A percentile compares a stretch with the other conserved stretches of the same genome.
These are phyloP conservation scores for Helotiales sp. DNA, from an alignment of 2,329 filamentous ascomycete genomes.

Conservation along the genomic window DNA sequence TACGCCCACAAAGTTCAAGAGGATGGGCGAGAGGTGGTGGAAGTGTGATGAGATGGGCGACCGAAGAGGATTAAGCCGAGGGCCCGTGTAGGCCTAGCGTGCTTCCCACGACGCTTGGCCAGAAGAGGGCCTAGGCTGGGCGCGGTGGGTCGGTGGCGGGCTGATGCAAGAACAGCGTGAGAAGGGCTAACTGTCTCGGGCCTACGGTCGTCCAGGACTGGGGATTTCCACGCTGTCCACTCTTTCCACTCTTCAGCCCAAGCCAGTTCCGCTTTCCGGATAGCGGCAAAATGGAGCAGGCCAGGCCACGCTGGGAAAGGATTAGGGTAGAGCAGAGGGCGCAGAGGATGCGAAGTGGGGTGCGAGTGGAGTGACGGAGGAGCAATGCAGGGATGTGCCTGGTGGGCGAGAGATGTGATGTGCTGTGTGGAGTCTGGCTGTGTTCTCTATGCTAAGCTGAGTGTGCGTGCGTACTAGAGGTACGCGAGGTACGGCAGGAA, in stretches of 20 bases:
- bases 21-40: conserved; percentile 2
- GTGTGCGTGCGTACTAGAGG: too few species aligned
- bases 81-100: conserved; percentile 15
- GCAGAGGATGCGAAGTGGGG: too few species aligned
- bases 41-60: conserved; percentile 15
- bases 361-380: not conserved
- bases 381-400: not conserved
- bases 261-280: conserved; percentile 6
- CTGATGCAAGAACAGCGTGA: conserved; percentile 26
- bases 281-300: conserved; percentile 13
- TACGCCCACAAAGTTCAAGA: conserved; percentile 13
- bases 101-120: conserved; percentile 17
- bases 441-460: not conserved
- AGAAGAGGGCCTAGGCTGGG: conserved; percentile 13
- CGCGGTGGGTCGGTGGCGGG: conserved; percentile 8
- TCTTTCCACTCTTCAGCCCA: not conserved
- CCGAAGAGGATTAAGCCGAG: conserved; percentile 26
- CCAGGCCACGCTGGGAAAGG: not conserved
- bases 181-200: not conserved
- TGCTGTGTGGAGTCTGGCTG: not conserved
- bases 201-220: not conserved
- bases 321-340: too few species aligned
- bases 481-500: too few species aligned
- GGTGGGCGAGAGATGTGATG: not conserved
- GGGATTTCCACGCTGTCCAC: conserved; percentile 8